Conservation (phyloP, 208 protist genomes). For the Blastocrithidia nonstop region DNA sequence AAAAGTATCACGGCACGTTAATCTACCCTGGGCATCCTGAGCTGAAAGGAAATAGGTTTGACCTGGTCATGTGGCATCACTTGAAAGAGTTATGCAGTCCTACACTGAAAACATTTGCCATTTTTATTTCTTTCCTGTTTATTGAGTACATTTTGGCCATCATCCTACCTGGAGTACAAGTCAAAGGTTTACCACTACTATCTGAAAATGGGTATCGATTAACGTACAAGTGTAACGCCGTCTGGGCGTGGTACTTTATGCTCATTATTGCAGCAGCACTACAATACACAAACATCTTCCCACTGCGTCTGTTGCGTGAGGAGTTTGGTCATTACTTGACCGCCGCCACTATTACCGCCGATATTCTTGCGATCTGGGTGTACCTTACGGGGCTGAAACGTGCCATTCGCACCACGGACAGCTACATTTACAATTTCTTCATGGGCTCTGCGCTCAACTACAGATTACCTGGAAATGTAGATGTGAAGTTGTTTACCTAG, state of each 20-base stretch:
- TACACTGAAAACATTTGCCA: slow-evolving; percentile 17
- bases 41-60: slow-evolving; percentile 37
- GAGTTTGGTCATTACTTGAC: slow-evolving; percentile 70
- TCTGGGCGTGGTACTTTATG: slow-evolving; percentile 70
- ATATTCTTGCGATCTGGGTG: slow-evolving; percentile 53
- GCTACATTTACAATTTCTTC: slow-evolving; percentile 91
- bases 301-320: slow-evolving; percentile 35
- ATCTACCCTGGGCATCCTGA: slow-evolving; percentile 68
- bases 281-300: slow-evolving; percentile 56
- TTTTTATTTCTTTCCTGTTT: slow-evolving; percentile 54
- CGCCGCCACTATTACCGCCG: slow-evolving; percentile 52
- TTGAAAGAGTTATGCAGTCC: slow-evolving; percentile 32
- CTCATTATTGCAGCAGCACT: slow-evolving; percentile 35
- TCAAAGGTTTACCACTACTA: slow-evolving; percentile 72
- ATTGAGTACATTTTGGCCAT: slow-evolving; percentile 66
- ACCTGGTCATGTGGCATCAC: slow-evolving; percentile 24
- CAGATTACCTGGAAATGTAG: slow-evolving; percentile 79
- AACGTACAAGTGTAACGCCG: slow-evolving; percentile 84
- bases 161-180: slow-evolving; percentile 52
- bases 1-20: slow-evolving; percentile 60
- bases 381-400: slow-evolving; percentile 46
- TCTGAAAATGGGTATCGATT: slow-evolving; percentile 69
- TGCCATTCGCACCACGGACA: slow-evolving; percentile 77
- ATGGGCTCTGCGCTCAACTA: slow-evolving; percentile 86
- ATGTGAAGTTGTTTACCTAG: slow-evolving; percentile 89